Evolutionary conservation across 1,284 basidiomycete genomes (phyloP), one percentile per base, ranked within the genome.

Genomic region (Ustilago trichophora): DNA sequence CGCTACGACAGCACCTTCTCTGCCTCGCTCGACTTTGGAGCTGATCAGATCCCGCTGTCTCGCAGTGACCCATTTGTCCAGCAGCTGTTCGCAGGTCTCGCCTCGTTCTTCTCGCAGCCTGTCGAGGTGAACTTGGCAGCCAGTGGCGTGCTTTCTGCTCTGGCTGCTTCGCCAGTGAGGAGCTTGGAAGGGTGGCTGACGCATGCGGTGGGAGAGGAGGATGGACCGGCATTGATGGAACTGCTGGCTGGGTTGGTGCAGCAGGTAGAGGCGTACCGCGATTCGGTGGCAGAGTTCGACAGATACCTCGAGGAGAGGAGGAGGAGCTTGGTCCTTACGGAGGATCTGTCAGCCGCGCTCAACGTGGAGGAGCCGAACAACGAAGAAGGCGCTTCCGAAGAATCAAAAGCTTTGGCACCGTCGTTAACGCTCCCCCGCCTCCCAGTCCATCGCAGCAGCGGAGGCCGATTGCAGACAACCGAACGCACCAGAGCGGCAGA

Each of bases 301-400:
- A 86, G 86, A 71, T 91, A 88, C 73, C 86, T 98, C 3, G 82
- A 87, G 1, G 93, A 98, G 82, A 87, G 95, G 24, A 85, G 95
- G 31, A 89, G 91, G 77, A 93, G 94, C 3, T 84, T 98, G 16
- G 84, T 96, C 21, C 96, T 95, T 82, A 90, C 90, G 2, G 94
- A 97, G 82, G 94, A 95, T 77, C 83, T 97, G 26, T 91, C 89
- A 16, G 95, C 97, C 75, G 94, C 93, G 2, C 84, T 98, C n/a
- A 66, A 70, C 6, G 37, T 74, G 12, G 50, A 29, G 22, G 60
- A 56, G 6, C n/a, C 41, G 3, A 25, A 26, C 15, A 34, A 19
- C 1, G 50, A 45, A 13, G 46, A 38, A 8, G 48, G 37, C 5
- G 40, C 32, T 3, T 41, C 41, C 12, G 47, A 33, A 27, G 40